Evolutionary conservation across 2,329 filamentous ascomycete species (phyloP).

Genomic region (Cryphonectria parasitica): DNA sequence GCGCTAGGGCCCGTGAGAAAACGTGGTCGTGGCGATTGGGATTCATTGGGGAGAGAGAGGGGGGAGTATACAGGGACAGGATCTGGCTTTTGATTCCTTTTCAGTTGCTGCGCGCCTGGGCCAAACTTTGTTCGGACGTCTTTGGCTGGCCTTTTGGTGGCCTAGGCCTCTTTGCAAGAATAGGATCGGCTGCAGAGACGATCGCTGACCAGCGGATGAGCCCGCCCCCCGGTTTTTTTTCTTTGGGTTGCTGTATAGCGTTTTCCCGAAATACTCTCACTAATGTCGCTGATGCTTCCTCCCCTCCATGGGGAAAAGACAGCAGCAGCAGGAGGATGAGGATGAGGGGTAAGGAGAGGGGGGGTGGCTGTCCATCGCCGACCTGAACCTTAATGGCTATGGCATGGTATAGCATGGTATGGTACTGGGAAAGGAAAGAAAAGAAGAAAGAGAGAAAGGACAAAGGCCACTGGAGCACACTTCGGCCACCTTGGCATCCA

Average conservation of each 20-base stretch:
- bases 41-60: background rate
- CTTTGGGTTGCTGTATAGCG: background rate
- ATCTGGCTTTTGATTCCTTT: background rate
- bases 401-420: background rate
- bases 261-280: conserved; percentile 1
- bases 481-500: background rate
- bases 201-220: conserved; percentile 5
- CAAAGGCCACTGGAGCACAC: background rate
- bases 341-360: background rate
- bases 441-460: background rate
- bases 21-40: background rate
- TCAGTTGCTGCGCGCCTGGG: background rate
- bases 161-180: background rate
- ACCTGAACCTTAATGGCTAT: background rate
- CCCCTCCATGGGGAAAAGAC: background rate
- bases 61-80: background rate
- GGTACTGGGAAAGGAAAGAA: background rate
- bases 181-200: background rate
- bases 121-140: conserved; percentile 7
- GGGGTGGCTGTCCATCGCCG: background rate
- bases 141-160: too few relatives aligned
- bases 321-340: background rate
- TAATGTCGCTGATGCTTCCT: conserved; percentile 4
- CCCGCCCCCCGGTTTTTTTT: conserved; percentile 3
- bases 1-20: background rate